These are phyloP conservation scores for Boletus tomentosulus DNA, from an alignment of 768 basidiomycete species.

Conservation along the genomic window DNA sequence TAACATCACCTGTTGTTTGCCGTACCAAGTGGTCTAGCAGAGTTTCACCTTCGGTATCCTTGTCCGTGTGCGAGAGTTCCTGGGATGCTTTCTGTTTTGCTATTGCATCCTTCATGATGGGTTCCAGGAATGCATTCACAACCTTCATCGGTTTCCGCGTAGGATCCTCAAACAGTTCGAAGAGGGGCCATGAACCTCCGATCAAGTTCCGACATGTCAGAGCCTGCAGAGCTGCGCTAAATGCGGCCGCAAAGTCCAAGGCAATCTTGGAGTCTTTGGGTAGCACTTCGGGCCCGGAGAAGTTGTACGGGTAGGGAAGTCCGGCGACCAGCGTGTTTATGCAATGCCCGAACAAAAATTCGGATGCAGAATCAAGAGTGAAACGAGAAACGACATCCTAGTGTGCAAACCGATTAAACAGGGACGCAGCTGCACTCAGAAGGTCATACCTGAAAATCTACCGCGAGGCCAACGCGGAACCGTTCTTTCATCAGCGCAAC, in stretches of 20 bases:
- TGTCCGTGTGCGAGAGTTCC: background rate
- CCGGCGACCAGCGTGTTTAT: constrained; percentile 36
- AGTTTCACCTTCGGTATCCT: constrained; percentile 32
- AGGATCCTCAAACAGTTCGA: constrained; percentile 34
- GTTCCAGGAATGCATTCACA: constrained; percentile 37
- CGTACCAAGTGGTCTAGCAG: constrained; percentile 39
- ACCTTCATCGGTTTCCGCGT: constrained; percentile 33
- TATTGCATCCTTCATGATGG: constrained; percentile 37
- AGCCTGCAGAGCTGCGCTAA: constrained; percentile 30
- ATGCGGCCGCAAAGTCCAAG: constrained; percentile 32
- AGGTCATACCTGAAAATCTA: constrained; percentile 54
- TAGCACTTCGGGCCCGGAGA: constrained; percentile 5
- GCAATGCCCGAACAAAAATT: constrained; percentile 47
- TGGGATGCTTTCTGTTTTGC: constrained; percentile 16
- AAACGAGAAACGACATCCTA: constrained; percentile 46
- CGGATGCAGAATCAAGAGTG: constrained; percentile 50
- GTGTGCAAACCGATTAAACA: background rate
- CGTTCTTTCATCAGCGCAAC: constrained; percentile 42
- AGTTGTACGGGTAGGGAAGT: constrained; percentile 37
- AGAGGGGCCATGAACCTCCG: constrained; percentile 39
- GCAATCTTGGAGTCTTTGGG: constrained; percentile 11
- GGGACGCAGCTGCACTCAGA: background rate
- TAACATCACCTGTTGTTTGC: constrained; percentile 33
- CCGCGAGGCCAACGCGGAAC: constrained; percentile 42
- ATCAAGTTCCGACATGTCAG: constrained; percentile 26